phyloP scores from a whole-genome alignment of 2,329 filamentous ascomycete genomes.

The Blastomyces percursus region DNA sequence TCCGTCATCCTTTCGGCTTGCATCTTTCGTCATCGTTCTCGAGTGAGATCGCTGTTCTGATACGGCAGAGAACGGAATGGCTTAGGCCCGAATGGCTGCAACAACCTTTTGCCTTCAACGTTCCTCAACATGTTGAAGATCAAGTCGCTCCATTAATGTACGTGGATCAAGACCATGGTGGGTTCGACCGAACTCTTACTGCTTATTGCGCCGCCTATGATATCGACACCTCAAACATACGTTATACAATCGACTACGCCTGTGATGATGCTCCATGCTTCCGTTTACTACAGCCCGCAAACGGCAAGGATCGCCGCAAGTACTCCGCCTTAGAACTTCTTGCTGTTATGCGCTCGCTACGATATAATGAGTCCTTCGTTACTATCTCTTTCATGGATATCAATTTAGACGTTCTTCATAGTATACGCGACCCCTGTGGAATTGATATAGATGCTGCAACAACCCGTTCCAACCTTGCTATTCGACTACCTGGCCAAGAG shows the following conservation, averaged over 20 bases:
- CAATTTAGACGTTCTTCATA: slow-evolving; percentile 53
- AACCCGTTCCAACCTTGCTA: slow-evolving; percentile 47
- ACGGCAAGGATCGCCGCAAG: slow-evolving; percentile 36
- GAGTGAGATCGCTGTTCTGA: slow-evolving; percentile 51
- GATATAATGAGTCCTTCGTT: slow-evolving; percentile 59
- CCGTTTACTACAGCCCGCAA: slow-evolving; percentile 48
- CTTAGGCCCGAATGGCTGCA: slow-evolving; percentile 56
- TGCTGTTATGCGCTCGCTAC: slow-evolving; percentile 56
- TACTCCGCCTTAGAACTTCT: slow-evolving; percentile 56
- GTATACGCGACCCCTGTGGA: slow-evolving; percentile 49
- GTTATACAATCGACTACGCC: slow-evolving; percentile 50
- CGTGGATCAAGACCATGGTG: slow-evolving; percentile 48
- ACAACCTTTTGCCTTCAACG: slow-evolving; percentile 51
- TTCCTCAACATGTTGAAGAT: slow-evolving; percentile 46
- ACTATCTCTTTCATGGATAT: slow-evolving; percentile 58
- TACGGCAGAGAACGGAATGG: slow-evolving; percentile 51
- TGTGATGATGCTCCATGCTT: slow-evolving; percentile 59
- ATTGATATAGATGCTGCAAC: slow-evolving; percentile 51
- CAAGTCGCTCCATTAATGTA: slow-evolving; percentile 38
- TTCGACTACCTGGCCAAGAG: slow-evolving; percentile 44
- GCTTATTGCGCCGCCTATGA: slow-evolving; percentile 61
- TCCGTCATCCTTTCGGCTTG: slow-evolving; percentile 45
- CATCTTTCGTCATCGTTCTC: slow-evolving; percentile 55
- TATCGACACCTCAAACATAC: slow-evolving; percentile 55
- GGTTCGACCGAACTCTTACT: slow-evolving; percentile 56